Evolutionary conservation across 1,284 basidiomycete genomes (phyloP).

Genomic region (Apiotrichum montevideense): DNA sequence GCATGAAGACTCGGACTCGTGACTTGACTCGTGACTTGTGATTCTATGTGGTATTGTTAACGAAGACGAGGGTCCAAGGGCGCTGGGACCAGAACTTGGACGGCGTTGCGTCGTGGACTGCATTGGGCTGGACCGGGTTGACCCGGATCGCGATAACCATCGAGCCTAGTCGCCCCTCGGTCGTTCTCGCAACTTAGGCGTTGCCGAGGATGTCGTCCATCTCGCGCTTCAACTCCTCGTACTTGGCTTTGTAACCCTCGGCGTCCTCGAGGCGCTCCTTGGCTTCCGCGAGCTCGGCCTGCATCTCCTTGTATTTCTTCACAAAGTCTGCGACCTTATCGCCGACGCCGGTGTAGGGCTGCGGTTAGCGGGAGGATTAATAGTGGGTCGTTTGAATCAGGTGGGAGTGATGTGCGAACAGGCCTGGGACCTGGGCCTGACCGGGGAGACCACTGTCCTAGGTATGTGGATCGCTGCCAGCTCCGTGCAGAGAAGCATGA

Average conservation of each 20-base stretch:
- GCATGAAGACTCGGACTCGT: too few species aligned
- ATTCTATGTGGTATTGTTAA: too few species aligned
- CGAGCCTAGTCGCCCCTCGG: neutral
- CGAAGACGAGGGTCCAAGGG: too few species aligned
- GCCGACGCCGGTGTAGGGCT: constrained; percentile 1
- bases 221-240: constrained; percentile 2
- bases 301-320: constrained; percentile 1
- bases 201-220: constrained; percentile 5
- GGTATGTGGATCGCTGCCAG: neutral
- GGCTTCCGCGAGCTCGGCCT: constrained; percentile 1
- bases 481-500: neutral
- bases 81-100: too few species aligned
- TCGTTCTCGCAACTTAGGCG: neutral
- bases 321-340: constrained; percentile 2
- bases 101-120: too few species aligned
- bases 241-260: constrained; percentile 5
- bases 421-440: too few species aligned
- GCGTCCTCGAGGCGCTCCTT: neutral
- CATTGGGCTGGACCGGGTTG: too few species aligned
- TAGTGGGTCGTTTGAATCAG: neutral
- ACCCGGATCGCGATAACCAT: too few species aligned
- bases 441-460: too few species aligned
- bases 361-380: neutral
- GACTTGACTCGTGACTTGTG: too few species aligned
- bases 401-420: neutral